Evolutionary conservation across 495 filamentous ascomycete genomes (phyloP).

Genomic region (Lophiostoma macrostomum): DNA sequence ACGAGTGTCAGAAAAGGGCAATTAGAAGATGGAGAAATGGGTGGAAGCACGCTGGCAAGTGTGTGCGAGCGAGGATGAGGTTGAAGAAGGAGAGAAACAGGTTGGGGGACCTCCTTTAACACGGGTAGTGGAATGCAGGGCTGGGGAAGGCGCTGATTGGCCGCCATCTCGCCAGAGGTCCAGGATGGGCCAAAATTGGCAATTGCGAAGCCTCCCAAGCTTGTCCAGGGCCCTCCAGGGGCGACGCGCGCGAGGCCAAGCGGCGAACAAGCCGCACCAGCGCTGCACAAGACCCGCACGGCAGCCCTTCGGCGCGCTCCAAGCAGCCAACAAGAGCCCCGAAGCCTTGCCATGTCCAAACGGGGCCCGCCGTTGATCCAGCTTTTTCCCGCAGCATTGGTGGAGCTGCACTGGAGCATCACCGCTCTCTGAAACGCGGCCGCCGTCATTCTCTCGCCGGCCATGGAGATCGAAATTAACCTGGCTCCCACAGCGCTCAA

Average conservation of each 20-base stretch:
- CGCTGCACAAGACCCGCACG: no score
- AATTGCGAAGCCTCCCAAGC: not conserved
- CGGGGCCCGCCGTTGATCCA: constrained; percentile 1
- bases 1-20: constrained; percentile 25
- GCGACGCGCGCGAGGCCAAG: no score
- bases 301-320: no score
- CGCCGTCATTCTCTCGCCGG: constrained; percentile 1
- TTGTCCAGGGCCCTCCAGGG: not conserved
- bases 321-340: constrained; percentile 6
- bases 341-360: constrained; percentile 2
- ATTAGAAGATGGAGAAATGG: constrained; percentile 5
- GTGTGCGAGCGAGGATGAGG: not conserved
- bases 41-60: not conserved
- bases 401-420: not conserved
- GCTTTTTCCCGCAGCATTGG: constrained; percentile 2
- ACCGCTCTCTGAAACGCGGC: constrained; percentile 11
- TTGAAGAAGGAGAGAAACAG: constrained; percentile 7
- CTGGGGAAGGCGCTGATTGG: constrained; percentile 3
- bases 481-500: not conserved
- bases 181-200: not conserved
- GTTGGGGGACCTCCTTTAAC: constrained; percentile 7
- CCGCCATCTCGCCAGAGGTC: not conserved
- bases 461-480: constrained; percentile 2
- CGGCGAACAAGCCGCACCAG: not conserved
- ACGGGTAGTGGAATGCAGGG: not conserved